phyloP scores from a whole-genome alignment of 495 filamentous ascomycete species.

The Daldinia loculata region DNA sequence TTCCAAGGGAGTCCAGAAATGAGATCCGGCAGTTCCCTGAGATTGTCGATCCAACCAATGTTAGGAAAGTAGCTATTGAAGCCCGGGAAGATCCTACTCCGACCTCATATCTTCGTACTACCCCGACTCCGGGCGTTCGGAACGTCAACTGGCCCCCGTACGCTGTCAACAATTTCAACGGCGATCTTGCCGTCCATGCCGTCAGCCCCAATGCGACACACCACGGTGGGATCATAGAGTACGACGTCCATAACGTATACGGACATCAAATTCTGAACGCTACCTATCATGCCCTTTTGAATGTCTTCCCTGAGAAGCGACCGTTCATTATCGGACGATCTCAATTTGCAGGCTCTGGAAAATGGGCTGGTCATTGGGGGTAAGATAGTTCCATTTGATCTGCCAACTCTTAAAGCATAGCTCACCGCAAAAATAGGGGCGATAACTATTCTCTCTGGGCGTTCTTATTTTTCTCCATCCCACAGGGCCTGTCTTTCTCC shows the following conservation, averaged over 20 bases:
- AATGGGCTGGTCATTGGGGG: conserved; percentile 87
- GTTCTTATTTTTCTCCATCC: conserved; percentile 79
- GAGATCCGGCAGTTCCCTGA: conserved; percentile 73
- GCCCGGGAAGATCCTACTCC: conserved; percentile 50
- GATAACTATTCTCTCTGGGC: conserved; percentile 77
- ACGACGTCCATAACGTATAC: conserved; percentile 82
- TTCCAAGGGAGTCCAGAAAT: conserved; percentile 72
- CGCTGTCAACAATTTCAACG: conserved; percentile 79
- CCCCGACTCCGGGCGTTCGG: conserved; percentile 73
- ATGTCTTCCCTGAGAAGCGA: conserved; percentile 69
- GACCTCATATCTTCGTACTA: conserved; percentile 66
- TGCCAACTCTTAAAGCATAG: background rate
- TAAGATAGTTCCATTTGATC: conserved; percentile 22
- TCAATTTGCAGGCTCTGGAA: conserved; percentile 82
- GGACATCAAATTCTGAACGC: conserved; percentile 82
- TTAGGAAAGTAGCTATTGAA: conserved; percentile 64
- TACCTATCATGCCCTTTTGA: conserved; percentile 76
- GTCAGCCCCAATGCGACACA: conserved; percentile 83
- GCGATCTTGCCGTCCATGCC: conserved; percentile 77
- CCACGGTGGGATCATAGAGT: conserved; percentile 73
- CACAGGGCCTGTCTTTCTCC: conserved; percentile 80
- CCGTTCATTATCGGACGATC: conserved; percentile 89
- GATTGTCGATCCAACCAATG: conserved; percentile 73
- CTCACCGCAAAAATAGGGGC: conserved; percentile 52
- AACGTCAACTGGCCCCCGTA: conserved; percentile 84